phyloP scores from a whole-genome alignment of 192 early-diverging fungal species.

The Rhizophagus clarus region DNA sequence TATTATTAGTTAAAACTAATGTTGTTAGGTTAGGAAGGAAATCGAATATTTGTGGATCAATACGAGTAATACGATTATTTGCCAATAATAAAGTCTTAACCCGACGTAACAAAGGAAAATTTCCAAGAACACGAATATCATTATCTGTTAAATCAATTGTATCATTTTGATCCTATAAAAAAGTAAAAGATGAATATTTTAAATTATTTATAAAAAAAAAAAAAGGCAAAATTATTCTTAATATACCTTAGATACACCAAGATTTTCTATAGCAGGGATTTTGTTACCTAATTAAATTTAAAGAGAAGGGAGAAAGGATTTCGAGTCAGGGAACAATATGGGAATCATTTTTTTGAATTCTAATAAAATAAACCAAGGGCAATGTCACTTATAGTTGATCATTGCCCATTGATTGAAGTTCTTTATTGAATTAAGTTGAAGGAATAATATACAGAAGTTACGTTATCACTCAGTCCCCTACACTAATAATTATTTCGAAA shows the following conservation, averaged over 20 bases:
- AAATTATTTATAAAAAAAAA: not conserved
- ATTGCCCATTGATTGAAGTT: slow-evolving; percentile 3
- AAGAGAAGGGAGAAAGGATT: slow-evolving; percentile 13
- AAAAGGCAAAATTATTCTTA: not conserved
- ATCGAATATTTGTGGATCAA: slow-evolving; percentile 67
- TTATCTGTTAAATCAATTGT: slow-evolving; percentile 93
- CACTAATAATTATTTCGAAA: not conserved
- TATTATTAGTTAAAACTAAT: slow-evolving; percentile 88
- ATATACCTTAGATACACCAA: slow-evolving; percentile 86
- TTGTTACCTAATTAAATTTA: slow-evolving; percentile 64
- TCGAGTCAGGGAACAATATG: slow-evolving; percentile 36
- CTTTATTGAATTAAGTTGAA: not conserved
- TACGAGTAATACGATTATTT: slow-evolving; percentile 87
- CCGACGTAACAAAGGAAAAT: slow-evolving; percentile 83
- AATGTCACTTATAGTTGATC: slow-evolving; percentile 17
- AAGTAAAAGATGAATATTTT: not conserved
- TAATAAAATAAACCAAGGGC: not conserved
- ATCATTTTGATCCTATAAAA: slow-evolving; percentile 81
- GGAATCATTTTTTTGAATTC: not conserved
- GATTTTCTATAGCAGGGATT: slow-evolving; percentile 91
- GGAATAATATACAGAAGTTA: not conserved
- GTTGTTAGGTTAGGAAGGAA: slow-evolving; percentile 77
- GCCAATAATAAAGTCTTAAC: slow-evolving; percentile 75
- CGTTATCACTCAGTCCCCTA: not conserved
- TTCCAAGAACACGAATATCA: slow-evolving; percentile 79